Percentiles rank a stretch among this genome's conserved stretches.
These are phyloP conservation scores for Ogataea zsoltii DNA, from an alignment of 805 yeast genomes.

Conservation along the genomic window DNA sequence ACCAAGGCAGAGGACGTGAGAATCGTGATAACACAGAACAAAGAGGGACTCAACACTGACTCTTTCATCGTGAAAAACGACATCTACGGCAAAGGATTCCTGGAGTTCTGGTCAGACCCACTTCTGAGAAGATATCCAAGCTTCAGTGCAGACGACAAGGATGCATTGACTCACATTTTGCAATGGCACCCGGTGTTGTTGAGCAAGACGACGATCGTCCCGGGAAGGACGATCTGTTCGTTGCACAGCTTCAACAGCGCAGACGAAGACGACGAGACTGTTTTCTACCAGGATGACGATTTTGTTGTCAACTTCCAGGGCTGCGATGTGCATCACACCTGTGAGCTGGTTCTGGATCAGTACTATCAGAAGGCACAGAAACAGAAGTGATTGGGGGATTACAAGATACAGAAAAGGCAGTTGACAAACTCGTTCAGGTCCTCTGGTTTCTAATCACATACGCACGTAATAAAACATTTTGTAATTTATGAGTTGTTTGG, in stretches of 20 bases:
- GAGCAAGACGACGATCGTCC: constrained; percentile 71
- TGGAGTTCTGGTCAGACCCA: constrained; percentile 82
- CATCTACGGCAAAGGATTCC: constrained; percentile 59
- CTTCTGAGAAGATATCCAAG: constrained; percentile 65
- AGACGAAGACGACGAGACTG: constrained; percentile 43
- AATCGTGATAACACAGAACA: constrained; percentile 70
- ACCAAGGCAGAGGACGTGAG: constrained; percentile 54
- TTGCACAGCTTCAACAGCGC: constrained; percentile 36
- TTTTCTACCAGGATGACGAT: constrained; percentile 63
- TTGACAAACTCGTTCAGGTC: no score
- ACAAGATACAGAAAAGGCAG: no score
- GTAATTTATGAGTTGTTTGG: neutral
- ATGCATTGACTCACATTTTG: constrained; percentile 80
- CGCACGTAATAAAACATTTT: neutral
- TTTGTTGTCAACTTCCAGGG: constrained; percentile 63
- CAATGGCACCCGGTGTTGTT: constrained; percentile 93
- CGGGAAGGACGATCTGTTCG: constrained; percentile 57
- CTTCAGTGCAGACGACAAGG: constrained; percentile 58
- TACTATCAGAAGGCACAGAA: constrained; percentile 34
- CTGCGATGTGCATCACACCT: constrained; percentile 50
- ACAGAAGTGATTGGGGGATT: neutral
- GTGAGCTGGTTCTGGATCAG: constrained; percentile 49
- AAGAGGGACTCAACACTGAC: constrained; percentile 59
- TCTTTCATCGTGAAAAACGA: constrained; percentile 75
- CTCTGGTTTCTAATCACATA: no score